phyloP scores from a whole-genome alignment of 495 filamentous ascomycete genomes.

The Chaetomium fimeti region DNA sequence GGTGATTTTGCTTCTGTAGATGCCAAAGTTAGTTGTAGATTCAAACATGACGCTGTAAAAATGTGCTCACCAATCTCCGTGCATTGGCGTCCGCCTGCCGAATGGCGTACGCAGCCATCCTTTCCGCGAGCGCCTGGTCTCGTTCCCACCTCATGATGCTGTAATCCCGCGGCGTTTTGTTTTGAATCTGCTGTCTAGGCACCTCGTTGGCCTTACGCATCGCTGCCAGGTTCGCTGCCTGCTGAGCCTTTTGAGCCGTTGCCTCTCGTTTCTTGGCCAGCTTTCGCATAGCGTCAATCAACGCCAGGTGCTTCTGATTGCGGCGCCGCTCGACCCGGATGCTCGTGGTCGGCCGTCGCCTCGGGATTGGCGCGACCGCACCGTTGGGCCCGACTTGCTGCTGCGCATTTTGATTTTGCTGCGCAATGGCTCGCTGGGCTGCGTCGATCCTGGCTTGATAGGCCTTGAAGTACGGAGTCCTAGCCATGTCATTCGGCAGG shows the following conservation, averaged over 20 bases:
- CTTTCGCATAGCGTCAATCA: constrained; percentile 94
- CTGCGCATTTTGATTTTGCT: constrained; percentile 57
- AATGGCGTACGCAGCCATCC: constrained; percentile 65
- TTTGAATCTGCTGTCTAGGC: constrained; percentile 53
- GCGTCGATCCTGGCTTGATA: constrained; percentile 78
- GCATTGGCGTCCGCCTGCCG: constrained; percentile 52
- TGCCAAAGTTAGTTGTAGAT: constrained; percentile 29
- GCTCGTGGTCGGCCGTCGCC: constrained; percentile 64
- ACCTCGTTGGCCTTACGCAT: constrained; percentile 69
- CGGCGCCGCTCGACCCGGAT: constrained; percentile 80
- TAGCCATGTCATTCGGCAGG: constrained; percentile 83
- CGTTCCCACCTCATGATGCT: constrained; percentile 83
- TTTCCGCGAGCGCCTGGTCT: constrained; percentile 73
- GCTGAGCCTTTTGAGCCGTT: constrained; percentile 78
- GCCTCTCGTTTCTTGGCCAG: constrained; percentile 90
- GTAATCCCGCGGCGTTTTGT: constrained; percentile 79
- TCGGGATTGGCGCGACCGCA: constrained; percentile 54
- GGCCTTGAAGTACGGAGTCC: constrained; percentile 86
- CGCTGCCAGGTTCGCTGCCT: constrained; percentile 66
- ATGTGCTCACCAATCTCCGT: constrained; percentile 52
- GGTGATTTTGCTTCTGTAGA: constrained; percentile 41
- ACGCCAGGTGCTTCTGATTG: constrained; percentile 77
- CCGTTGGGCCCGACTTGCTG: constrained; percentile 58
- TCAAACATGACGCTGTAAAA: constrained; percentile 23
- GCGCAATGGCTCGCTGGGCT: constrained; percentile 63